Percentiles rank a stretch among this genome's conserved stretches.
Evolutionary conservation across 345 rosid species (phyloP).

Genomic region (Psidium friedrichsthalianum): DNA sequence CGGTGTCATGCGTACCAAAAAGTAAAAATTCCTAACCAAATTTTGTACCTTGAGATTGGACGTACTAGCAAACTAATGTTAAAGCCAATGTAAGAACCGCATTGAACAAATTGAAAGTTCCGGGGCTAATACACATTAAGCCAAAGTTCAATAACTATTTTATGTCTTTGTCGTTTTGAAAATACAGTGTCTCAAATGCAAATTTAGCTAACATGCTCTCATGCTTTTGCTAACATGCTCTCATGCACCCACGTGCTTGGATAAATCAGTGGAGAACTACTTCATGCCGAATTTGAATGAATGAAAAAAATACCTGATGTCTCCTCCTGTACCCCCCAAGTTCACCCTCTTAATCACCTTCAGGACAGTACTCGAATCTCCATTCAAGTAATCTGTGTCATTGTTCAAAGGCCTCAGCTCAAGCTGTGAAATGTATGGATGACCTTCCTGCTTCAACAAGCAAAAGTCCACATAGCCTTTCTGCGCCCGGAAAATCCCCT

Average conservation of each 20-base stretch:
- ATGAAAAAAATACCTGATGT: constrained; percentile 24
- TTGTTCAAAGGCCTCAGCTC: constrained; percentile 32
- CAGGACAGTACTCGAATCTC: constrained; percentile 17
- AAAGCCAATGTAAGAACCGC: neutral
- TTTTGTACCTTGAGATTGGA: neutral
- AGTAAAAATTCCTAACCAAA: neutral
- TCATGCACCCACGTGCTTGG: neutral
- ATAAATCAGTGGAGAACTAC: neutral
- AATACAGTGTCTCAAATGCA: too few relatives aligned
- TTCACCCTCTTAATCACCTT: constrained; percentile 33
- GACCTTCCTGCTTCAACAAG: constrained; percentile 21
- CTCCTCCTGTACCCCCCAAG: constrained; percentile 16
- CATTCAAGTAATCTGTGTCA: constrained; percentile 21
- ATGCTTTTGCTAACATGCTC: too few relatives aligned
- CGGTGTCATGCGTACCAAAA: neutral
- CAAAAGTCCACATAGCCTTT: constrained; percentile 28
- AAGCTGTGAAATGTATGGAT: constrained; percentile 38
- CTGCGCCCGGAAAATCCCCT: constrained; percentile 35
- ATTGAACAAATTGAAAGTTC: too few relatives aligned
- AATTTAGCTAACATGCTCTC: too few relatives aligned
- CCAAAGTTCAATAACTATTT: too few relatives aligned
- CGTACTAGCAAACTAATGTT: neutral
- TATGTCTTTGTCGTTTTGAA: too few relatives aligned
- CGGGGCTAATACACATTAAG: too few relatives aligned
- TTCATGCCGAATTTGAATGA: neutral